Evolutionary conservation across 225 moss, liverwort and hornwort genomes (phyloP).

Genomic region (Rhytidiadelphus loreus): DNA sequence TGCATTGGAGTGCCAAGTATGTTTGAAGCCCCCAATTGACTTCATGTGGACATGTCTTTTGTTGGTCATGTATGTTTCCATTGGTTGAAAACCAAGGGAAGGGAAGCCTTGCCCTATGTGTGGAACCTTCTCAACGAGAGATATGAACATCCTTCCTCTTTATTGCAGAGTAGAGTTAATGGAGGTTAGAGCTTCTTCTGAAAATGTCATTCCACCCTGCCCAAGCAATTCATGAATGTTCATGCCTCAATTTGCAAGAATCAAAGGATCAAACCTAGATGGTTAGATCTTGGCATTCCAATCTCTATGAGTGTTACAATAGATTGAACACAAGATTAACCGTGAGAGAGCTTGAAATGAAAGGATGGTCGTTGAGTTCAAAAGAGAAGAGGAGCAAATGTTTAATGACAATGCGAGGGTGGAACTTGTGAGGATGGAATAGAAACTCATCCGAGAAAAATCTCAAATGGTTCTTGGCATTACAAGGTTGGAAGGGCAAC

Average conservation of each 20-base stretch:
- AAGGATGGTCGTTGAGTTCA: rapidly evolving
- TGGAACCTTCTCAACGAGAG: no score
- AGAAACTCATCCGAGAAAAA: neutral
- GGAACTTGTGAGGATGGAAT: no score
- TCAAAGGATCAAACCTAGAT: rapidly evolving
- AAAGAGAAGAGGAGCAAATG: neutral
- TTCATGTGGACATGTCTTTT: no score
- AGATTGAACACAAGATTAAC: neutral
- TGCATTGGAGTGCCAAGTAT: no score
- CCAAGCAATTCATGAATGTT: rapidly evolving
- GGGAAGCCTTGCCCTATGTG: neutral
- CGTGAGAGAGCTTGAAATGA: neutral
- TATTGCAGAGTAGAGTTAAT: no score
- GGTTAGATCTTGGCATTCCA: neutral
- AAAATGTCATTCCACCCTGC: rapidly evolving
- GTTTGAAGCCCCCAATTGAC: no score
- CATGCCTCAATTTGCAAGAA: rapidly evolving
- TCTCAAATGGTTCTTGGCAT: neutral
- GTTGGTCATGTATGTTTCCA: no score
- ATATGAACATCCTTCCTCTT: no score
- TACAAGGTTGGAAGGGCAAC: neutral
- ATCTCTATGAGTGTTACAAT: rapidly evolving
- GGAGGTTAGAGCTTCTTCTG: neutral
- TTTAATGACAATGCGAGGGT: rapidly evolving
- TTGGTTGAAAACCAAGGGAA: no score